Evolutionary conservation across 108 stramenopile species (phyloP).

Genomic region (Skeletonema tropicum): DNA sequence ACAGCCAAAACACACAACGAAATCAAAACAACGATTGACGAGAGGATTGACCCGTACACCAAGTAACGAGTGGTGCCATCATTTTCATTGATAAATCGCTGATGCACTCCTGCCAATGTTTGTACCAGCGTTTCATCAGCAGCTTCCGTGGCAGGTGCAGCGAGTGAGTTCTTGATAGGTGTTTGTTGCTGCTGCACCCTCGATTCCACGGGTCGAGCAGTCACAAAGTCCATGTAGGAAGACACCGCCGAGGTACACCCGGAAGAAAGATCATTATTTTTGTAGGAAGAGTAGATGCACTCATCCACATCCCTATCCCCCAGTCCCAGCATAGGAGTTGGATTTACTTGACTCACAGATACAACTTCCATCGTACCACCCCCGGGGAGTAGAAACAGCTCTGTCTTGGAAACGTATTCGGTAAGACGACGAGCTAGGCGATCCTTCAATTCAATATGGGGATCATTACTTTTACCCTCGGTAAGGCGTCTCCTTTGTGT

Average conservation of each 20-base stretch:
- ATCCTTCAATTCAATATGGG: constrained; percentile 19
- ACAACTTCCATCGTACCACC: constrained; percentile 5
- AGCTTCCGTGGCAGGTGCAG: no score
- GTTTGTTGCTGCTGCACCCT: background rate
- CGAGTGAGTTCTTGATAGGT: background rate
- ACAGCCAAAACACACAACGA: background rate
- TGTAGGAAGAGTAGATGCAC: constrained; percentile 22
- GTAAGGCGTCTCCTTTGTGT: constrained; percentile 15
- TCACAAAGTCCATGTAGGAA: constrained; percentile 4
- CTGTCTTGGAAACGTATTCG: constrained; percentile 20
- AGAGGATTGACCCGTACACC: background rate
- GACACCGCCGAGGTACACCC: constrained; percentile 14
- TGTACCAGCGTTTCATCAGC: background rate
- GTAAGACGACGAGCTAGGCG: constrained; percentile 45
- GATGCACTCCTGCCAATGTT: background rate
- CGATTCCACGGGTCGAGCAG: background rate
- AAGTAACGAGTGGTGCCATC: background rate
- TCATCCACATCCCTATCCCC: constrained; percentile 12
- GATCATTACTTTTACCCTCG: constrained; percentile 19
- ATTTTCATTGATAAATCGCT: background rate
- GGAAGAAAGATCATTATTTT: constrained; percentile 22
- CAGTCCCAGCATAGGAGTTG: constrained; percentile 7
- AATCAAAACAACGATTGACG: background rate
- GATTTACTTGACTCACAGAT: background rate
- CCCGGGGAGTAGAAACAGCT: constrained; percentile 32